Percentiles rank a stretch among this genome's conserved stretches.
Evolutionary conservation across 164 flowering plant species (phyloP).

Genomic region (Aristolochia contorta): DNA sequence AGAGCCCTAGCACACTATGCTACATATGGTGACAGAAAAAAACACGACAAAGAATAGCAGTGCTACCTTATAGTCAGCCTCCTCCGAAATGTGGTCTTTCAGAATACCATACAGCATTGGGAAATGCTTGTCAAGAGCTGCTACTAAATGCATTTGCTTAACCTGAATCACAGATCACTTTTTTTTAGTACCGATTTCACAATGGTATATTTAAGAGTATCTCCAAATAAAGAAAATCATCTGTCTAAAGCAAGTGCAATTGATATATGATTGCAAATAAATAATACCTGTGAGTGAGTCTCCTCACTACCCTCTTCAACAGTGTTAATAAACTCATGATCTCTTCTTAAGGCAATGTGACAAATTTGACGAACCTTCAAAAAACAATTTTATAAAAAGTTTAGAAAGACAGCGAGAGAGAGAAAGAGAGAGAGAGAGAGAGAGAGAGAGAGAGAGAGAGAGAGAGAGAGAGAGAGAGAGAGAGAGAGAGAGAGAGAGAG

Average conservation of each 20-base stretch:
- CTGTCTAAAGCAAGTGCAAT: too few relatives aligned
- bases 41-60: background rate
- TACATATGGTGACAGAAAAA: too few relatives aligned
- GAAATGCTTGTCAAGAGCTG: conserved; percentile 78
- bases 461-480: conserved; percentile 1
- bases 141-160: conserved; percentile 65
- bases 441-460: background rate
- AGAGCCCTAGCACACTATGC: too few relatives aligned
- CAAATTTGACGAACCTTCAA: conserved; percentile 88
- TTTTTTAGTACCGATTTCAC: too few relatives aligned
- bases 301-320: conserved; percentile 90
- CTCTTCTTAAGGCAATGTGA: conserved; percentile 83
- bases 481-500: background rate
- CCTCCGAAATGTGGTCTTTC: conserved; percentile 78
- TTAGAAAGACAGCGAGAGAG: background rate
- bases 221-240: too few relatives aligned
- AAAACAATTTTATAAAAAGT: background rate
- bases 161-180: conserved; percentile 43
- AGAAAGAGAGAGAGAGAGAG: conserved; percentile 2
- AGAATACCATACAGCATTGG: conserved; percentile 52
- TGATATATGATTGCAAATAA: too few relatives aligned
- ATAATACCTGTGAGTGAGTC: conserved; percentile 73
- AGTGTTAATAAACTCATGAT: conserved; percentile 83
- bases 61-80: conserved; percentile 83
- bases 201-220: too few relatives aligned